A percentile compares a stretch with the other conserved stretches of the same genome.
Conservation (phyloP, 768 basidiomycete genomes). For the Rubroboletus pulcherrimus region DNA sequence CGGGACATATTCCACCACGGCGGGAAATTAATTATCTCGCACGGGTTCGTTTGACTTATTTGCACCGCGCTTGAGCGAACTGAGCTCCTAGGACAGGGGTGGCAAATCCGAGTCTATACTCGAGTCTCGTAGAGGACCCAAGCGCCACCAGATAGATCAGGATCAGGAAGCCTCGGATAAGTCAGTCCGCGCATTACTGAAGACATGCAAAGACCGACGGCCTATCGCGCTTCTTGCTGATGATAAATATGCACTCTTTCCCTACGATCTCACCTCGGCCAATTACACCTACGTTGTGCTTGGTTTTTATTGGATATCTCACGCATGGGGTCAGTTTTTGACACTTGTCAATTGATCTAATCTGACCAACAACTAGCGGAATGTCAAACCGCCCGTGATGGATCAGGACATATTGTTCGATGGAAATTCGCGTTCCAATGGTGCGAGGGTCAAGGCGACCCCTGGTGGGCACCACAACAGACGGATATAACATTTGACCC, state of each 20-base stretch:
- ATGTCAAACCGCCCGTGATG: conserved; percentile 49
- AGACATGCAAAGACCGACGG: conserved; percentile 47
- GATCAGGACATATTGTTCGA: conserved; percentile 54
- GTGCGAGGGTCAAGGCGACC: conserved; percentile 65
- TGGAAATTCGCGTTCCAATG: conserved; percentile 85
- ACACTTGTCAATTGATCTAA: background rate
- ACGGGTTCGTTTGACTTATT: conserved; percentile 53
- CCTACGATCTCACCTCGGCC: conserved; percentile 54
- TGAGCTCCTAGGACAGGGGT: conserved; percentile 42
- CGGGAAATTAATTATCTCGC: conserved; percentile 76
- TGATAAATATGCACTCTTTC: conserved; percentile 69
- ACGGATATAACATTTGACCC: background rate
- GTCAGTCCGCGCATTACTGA: conserved; percentile 67
- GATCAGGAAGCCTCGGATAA: conserved; percentile 68
- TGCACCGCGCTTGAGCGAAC: background rate
- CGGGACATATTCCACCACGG: conserved; percentile 63
- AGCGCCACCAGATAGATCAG: conserved; percentile 41
- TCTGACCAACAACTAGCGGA: conserved; percentile 44
- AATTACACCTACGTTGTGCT: conserved; percentile 51
- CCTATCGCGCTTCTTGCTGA: conserved; percentile 73
- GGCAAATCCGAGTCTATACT: conserved; percentile 63
- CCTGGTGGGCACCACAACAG: conserved; percentile 43
- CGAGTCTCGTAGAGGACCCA: conserved; percentile 37
- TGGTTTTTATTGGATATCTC: conserved; percentile 63
- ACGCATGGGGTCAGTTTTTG: conserved; percentile 44